Conservation (phyloP, 2,329 filamentous ascomycete species). For the Colletotrichum sojae region DNA sequence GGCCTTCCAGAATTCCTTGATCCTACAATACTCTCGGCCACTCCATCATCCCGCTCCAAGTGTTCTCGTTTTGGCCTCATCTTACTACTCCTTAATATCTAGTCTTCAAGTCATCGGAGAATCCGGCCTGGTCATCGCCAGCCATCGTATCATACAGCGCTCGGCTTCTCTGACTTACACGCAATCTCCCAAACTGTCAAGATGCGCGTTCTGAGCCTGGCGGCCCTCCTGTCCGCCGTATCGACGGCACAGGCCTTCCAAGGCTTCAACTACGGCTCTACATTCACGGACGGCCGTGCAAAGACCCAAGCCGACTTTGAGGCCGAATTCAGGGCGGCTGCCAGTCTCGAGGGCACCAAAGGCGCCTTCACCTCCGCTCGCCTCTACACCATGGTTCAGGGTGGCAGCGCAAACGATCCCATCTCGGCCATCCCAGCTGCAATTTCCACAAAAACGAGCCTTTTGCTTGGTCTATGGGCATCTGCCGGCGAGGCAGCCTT, state of each 20-base stretch:
- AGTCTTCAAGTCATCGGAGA: background rate
- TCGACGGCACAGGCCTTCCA: conserved; percentile 59
- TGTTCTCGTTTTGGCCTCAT: conserved; percentile 17
- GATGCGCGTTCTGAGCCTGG: conserved; percentile 34
- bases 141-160: too few relatives aligned
- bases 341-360: conserved; percentile 73
- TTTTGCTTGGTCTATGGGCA: conserved; percentile 89
- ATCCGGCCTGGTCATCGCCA: background rate
- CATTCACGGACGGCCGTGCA: conserved; percentile 70
- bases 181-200: background rate
- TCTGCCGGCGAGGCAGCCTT: conserved; percentile 76
- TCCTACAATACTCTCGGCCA: conserved; percentile 4
- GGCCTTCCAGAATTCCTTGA: conserved; percentile 4
- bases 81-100: conserved; percentile 1
- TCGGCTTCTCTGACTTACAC: background rate
- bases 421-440: conserved; percentile 86
- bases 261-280: conserved; percentile 82
- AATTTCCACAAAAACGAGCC: conserved; percentile 81
- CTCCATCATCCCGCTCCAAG: background rate
- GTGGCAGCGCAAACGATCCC: conserved; percentile 72
- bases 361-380: conserved; percentile 77
- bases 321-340: conserved; percentile 77
- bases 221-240: conserved; percentile 51
- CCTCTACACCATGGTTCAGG: conserved; percentile 84
- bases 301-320: conserved; percentile 78